Evolutionary conservation across 2,329 filamentous ascomycete genomes (phyloP).

Genomic region (Tolypocladium tropicale): DNA sequence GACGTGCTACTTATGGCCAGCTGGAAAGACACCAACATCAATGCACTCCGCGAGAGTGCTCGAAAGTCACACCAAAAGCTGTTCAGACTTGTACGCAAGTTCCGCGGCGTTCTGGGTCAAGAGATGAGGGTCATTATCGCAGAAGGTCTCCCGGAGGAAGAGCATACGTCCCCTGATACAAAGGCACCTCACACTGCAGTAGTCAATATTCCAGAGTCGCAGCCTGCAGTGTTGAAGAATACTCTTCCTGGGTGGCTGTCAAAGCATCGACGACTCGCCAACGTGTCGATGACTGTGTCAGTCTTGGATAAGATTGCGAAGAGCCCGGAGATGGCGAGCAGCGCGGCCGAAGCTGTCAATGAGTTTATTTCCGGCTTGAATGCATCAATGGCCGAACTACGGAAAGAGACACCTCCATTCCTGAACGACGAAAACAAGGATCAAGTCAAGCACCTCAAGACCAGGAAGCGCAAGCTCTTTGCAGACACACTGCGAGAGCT

Average conservation of each 20-base stretch:
- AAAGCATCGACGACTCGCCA: constrained; percentile 56
- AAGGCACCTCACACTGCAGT: not conserved
- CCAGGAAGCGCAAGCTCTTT: constrained; percentile 79
- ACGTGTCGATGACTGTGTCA: constrained; percentile 57
- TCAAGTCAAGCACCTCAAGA: constrained; percentile 78
- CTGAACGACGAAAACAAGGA: constrained; percentile 82
- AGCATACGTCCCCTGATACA: constrained; percentile 8
- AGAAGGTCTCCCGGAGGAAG: constrained; percentile 47
- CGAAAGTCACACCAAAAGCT: constrained; percentile 84
- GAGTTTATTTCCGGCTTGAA: constrained; percentile 60
- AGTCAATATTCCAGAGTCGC: constrained; percentile 6
- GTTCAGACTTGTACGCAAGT: constrained; percentile 85
- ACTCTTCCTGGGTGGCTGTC: constrained; percentile 26
- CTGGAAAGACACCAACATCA: constrained; percentile 97
- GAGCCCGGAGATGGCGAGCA: constrained; percentile 38
- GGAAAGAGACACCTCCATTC: constrained; percentile 71
- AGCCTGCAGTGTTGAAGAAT: constrained; percentile 11
- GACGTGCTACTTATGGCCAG: constrained; percentile 88
- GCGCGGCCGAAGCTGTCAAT: constrained; percentile 50
- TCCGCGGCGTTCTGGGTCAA: constrained; percentile 67
- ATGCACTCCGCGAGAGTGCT: constrained; percentile 78
- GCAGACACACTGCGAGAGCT: constrained; percentile 77
- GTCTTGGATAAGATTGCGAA: constrained; percentile 60
- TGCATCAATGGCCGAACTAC: constrained; percentile 60
- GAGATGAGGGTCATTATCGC: constrained; percentile 58